Evolutionary conservation across 495 filamentous ascomycete genomes (phyloP).

Genomic region (Trichoderma asperelloides): DNA sequence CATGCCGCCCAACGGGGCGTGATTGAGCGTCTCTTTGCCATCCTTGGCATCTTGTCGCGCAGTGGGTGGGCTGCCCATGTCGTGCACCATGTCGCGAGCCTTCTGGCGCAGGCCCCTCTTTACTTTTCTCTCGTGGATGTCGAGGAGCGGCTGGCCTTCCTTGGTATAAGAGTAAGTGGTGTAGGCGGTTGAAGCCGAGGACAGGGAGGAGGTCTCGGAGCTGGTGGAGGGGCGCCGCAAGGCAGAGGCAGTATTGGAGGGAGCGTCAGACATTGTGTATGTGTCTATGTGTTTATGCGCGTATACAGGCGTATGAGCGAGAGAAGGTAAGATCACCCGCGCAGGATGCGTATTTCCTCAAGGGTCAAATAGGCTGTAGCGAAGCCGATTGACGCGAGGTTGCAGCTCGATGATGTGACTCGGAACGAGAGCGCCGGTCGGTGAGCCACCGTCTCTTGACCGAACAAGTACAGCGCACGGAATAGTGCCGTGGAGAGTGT

Average conservation of each 20-base stretch:
- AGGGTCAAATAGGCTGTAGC: not conserved
- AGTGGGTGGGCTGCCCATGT: not conserved
- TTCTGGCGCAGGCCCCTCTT: slow-evolving; percentile 4
- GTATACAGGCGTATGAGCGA: not conserved
- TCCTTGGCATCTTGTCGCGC: slow-evolving; percentile 2
- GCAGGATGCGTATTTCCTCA: not conserved
- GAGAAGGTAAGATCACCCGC: not conserved
- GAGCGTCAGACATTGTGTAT: not conserved
- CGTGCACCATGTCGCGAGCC: slow-evolving; percentile 4
- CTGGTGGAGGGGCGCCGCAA: slow-evolving; percentile 1
- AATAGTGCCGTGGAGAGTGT: not conserved
- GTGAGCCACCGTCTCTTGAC: slow-evolving; percentile 3
- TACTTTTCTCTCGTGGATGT: not conserved
- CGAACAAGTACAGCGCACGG: not conserved
- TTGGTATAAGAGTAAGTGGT: not conserved
- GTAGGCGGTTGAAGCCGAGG: slow-evolving; percentile 3
- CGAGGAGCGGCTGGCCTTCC: not conserved
- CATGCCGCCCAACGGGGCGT: not conserved
- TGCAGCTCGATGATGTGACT: slow-evolving; percentile 5
- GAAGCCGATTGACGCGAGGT: not conserved
- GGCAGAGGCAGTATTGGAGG: not conserved
- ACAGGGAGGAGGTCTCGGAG: slow-evolving; percentile 1
- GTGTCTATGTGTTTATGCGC: not conserved
- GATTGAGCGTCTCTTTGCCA: not conserved
- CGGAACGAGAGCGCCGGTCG: not conserved